Evolutionary conservation across 2,329 filamentous ascomycete species (phyloP), one percentile per base, ranked within the genome.

Genomic region (Zymoseptoria ardabiliae): DNA sequence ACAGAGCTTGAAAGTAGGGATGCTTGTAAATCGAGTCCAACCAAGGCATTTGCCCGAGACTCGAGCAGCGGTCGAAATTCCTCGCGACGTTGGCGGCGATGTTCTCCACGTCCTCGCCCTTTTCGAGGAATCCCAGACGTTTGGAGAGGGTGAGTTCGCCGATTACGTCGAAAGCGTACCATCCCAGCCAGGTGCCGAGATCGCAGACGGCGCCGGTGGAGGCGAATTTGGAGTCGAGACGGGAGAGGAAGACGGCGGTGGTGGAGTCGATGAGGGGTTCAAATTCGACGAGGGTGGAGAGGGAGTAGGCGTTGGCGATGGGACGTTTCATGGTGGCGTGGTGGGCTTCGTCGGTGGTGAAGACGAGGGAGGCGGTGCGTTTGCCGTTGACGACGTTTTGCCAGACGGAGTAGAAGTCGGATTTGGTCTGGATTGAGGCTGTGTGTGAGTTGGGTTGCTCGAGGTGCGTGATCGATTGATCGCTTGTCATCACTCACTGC

Each of bases 231-330:
- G 66, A 62, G 53, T 75, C 61, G 28, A 70, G 54, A 50, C 63
- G 58, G 7, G 56, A 58, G 10, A 68, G 62, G 69, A 91, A 91
- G 3, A 89, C 74, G 62, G 83, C 82, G 0, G 87, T 86, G 0
- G 86, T 90, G 59, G 85, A 86, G 69, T 89, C 87, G 50, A 92
- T 88, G 45, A 89, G 85, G 0, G 89, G 87, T 69, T 93, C 89
- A 66, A 90, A 91, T 68, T 89, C 85, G 10, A 91, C 84, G 6
- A 91, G 76, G 0, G 86, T 82, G 9, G 82, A 87, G 85, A 91
- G 48, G 5, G 66, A 64, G 56, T 67, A 68, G 2, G 64, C 57
- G 17, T 55, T 58, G 7, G 65, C 66, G 48, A 69, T 59, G 1
- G 66, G 65, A 2, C 65, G 63, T 52, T 65, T 77, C 63, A 67